These are phyloP conservation scores for Solanum peruvianum DNA, from an alignment of 257 asterid genomes.

Conservation along the genomic window DNA sequence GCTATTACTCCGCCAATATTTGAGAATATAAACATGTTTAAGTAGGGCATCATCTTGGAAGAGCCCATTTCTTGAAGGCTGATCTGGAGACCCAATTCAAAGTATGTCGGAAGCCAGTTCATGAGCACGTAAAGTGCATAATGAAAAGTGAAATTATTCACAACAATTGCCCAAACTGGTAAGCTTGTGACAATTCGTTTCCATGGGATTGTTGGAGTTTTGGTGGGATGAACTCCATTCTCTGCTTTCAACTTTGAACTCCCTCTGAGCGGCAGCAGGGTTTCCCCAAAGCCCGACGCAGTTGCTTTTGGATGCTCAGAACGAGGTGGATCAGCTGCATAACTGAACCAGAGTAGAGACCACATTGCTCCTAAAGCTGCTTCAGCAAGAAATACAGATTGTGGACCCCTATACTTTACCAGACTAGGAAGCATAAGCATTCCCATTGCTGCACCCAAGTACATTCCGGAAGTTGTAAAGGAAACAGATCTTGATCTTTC, in stretches of 20 bases:
- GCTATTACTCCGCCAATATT: conserved; percentile 85
- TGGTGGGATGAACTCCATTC: conserved; percentile 32
- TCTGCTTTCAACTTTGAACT: conserved; percentile 32
- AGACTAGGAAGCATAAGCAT: conserved; percentile 74
- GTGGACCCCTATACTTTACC: conserved; percentile 65
- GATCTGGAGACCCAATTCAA: conserved; percentile 65
- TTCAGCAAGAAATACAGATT: conserved; percentile 70
- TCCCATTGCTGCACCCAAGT: conserved; percentile 80
- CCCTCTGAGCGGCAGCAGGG: conserved; percentile 49
- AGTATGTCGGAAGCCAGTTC: conserved; percentile 98
- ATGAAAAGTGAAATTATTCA: conserved; percentile 81
- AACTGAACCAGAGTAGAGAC: conserved; percentile 74
- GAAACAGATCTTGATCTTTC: conserved; percentile 89
- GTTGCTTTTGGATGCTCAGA: conserved; percentile 87
- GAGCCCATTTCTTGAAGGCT: conserved; percentile 97
- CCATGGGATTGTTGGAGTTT: conserved; percentile 61
- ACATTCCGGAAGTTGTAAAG: conserved; percentile 89
- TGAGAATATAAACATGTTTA: conserved; percentile 83
- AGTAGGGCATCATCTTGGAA: conserved; percentile 85
- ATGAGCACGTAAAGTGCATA: conserved; percentile 85
- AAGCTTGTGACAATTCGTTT: conserved; percentile 47
- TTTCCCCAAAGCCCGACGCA: conserved; percentile 77
- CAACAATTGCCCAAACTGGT: conserved; percentile 92
- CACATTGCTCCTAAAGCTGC: conserved; percentile 73
- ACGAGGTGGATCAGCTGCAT: conserved; percentile 77